These are phyloP conservation scores for Rhizophora apiculata DNA, from an alignment of 345 rosid genomes.

Conservation along the genomic window DNA sequence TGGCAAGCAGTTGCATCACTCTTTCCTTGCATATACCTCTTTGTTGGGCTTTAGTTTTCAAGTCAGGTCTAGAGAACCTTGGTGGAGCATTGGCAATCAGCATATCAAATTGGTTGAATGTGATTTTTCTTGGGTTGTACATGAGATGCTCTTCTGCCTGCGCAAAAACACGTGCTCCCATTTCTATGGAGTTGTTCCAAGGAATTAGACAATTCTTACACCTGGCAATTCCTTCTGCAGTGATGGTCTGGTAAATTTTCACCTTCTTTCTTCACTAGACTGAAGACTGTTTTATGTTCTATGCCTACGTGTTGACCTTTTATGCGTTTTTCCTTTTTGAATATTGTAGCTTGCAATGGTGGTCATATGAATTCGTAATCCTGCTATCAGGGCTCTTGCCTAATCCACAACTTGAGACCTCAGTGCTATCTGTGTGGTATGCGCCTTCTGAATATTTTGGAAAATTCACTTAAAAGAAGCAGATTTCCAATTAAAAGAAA, in stretches of 20 bases:
- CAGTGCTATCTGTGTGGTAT: slow-evolving; percentile 21
- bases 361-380: slow-evolving; percentile 15
- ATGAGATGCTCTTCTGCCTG: slow-evolving; percentile 15
- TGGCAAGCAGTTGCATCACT: slow-evolving; percentile 9
- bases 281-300: too few species aligned
- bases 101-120: slow-evolving; percentile 23
- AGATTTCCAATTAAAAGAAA: not conserved
- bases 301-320: not conserved
- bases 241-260: slow-evolving; percentile 22
- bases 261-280: not conserved
- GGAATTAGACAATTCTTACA: slow-evolving; percentile 22
- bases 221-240: slow-evolving; percentile 21
- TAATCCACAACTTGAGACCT: slow-evolving; percentile 19
- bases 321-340: not conserved
- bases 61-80: slow-evolving; percentile 7
- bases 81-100: slow-evolving; percentile 21
- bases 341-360: slow-evolving; percentile 18
- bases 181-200: slow-evolving; percentile 11
- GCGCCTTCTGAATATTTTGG: too few species aligned
- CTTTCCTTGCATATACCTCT: slow-evolving; percentile 22
- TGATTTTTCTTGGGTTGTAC: slow-evolving; percentile 6
- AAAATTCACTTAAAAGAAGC: not conserved
- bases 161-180: slow-evolving; percentile 15
- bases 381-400: slow-evolving; percentile 22
- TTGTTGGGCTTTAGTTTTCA: slow-evolving; percentile 25